Percentiles rank a stretch among this genome's conserved stretches.
These are phyloP conservation scores for Lobosporangium transversale DNA, from an alignment of 192 early-diverging fungal genomes.

Conservation along the genomic window DNA sequence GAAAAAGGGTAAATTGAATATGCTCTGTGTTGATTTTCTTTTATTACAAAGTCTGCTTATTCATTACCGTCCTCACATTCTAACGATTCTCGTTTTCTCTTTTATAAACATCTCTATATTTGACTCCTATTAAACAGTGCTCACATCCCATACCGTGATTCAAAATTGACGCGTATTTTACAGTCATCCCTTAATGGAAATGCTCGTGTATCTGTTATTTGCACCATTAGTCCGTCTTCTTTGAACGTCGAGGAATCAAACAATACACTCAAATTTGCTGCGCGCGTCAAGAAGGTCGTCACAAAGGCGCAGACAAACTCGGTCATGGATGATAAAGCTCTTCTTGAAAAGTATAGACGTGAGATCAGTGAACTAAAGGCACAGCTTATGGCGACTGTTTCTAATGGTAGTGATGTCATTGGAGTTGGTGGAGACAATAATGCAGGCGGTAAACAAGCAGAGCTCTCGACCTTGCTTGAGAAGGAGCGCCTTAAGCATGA, in stretches of 20 bases:
- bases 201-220: constrained; percentile 89
- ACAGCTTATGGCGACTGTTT: constrained; percentile 70
- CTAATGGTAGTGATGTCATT: constrained; percentile 61
- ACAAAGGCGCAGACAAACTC: constrained; percentile 85
- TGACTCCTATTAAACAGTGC: constrained; percentile 42
- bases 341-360: constrained; percentile 82
- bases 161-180: constrained; percentile 93
- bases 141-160: constrained; percentile 97
- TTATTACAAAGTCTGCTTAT: no score
- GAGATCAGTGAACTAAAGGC: constrained; percentile 82
- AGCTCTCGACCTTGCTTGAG: constrained; percentile 31
- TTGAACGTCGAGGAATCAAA: constrained; percentile 85
- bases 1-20: constrained; percentile 57
- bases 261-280: constrained; percentile 96
- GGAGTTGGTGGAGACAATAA: constrained; percentile 48
- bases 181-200: constrained; percentile 93
- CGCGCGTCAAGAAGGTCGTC: constrained; percentile 88
- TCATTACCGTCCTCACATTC: no score
- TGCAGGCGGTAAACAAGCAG: constrained; percentile 49
- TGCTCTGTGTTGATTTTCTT: no score
- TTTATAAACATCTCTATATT: neutral
- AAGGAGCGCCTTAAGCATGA: constrained; percentile 58
- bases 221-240: constrained; percentile 86
- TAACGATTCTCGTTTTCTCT: neutral
- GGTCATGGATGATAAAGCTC: constrained; percentile 82